Conservation (phyloP, 2,329 filamentous ascomycete genomes). For the Ophiostoma tasmaniense region DNA sequence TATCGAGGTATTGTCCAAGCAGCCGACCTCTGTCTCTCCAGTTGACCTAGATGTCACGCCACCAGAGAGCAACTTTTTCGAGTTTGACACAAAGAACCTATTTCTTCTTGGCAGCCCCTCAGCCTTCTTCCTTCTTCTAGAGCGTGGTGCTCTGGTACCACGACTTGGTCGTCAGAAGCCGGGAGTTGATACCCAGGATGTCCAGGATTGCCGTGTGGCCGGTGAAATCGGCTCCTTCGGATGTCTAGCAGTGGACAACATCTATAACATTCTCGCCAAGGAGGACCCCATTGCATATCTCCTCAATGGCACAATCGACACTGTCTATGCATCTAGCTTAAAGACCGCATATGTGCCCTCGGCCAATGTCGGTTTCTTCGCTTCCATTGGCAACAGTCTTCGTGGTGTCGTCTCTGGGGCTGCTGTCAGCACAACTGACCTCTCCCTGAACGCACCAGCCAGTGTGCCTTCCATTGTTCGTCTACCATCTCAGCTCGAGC, state of each 20-base stretch:
- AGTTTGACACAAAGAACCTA: slow-evolving; percentile 84
- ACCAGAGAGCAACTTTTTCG: slow-evolving; percentile 50
- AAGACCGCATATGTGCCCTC: slow-evolving; percentile 73
- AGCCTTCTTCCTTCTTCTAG: slow-evolving; percentile 85
- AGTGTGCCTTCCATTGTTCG: slow-evolving; percentile 30
- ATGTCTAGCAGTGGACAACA: slow-evolving; percentile 86
- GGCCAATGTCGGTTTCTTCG: slow-evolving; percentile 55
- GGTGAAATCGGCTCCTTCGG: slow-evolving; percentile 75
- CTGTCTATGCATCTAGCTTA: slow-evolving; percentile 65
- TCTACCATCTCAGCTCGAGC: slow-evolving; percentile 63
- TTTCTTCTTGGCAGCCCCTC: slow-evolving; percentile 87
- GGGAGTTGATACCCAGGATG: slow-evolving; percentile 58
- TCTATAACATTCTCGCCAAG: slow-evolving; percentile 80
- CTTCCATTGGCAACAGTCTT: slow-evolving; percentile 55
- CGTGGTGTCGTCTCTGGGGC: slow-evolving; percentile 52
- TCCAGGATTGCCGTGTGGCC: slow-evolving; percentile 51
- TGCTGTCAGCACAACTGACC: slow-evolving; percentile 21
- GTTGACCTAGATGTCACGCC: slow-evolving; percentile 35
- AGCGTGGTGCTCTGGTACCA: slow-evolving; percentile 62
- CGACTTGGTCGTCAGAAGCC: slow-evolving; percentile 68
- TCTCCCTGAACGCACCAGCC: slow-evolving; percentile 28
- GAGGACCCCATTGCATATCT: slow-evolving; percentile 78
- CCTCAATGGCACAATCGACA: slow-evolving; percentile 83
- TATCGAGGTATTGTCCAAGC: slow-evolving; percentile 78
- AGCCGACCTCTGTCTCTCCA: slow-evolving; percentile 62